A percentile compares a stretch with the other conserved stretches of the same genome.
Evolutionary conservation across 2,329 filamentous ascomycete genomes (phyloP).

Genomic region (Tolypocladium paradoxum): DNA sequence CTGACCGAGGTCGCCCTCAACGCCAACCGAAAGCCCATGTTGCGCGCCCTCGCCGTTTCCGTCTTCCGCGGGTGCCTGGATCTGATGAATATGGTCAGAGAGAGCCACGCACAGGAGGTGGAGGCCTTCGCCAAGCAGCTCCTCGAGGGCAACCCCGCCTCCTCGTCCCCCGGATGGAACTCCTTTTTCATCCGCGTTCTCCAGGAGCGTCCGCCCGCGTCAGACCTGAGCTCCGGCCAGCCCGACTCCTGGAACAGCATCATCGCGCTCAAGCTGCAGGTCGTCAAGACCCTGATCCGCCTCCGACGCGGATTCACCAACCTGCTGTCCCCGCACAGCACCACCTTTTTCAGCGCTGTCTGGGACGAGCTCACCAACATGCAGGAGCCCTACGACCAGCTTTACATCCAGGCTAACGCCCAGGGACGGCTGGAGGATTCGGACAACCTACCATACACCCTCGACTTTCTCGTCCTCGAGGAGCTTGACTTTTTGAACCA

Average conservation of each 20-base stretch:
- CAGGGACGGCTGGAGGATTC: conserved; percentile 84
- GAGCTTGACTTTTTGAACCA: conserved; percentile 92
- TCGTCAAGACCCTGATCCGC: conserved; percentile 88
- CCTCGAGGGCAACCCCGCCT: conserved; percentile 29
- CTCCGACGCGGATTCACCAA: conserved; percentile 75
- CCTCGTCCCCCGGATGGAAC: conserved; percentile 53
- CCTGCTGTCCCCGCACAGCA: conserved; percentile 72
- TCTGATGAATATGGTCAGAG: conserved; percentile 91
- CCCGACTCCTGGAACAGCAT: conserved; percentile 68
- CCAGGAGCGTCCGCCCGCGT: conserved; percentile 63
- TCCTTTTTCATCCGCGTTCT: conserved; percentile 78
- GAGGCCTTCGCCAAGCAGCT: conserved; percentile 84
- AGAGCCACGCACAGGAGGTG: conserved; percentile 78
- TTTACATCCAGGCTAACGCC: conserved; percentile 77
- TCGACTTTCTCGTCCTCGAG: conserved; percentile 88
- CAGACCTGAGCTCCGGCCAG: conserved; percentile 34
- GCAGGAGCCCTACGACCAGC: conserved; percentile 61
- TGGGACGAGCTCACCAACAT: conserved; percentile 79
- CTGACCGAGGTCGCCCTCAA: conserved; percentile 76
- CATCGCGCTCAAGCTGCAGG: conserved; percentile 81
- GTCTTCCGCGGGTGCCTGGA: conserved; percentile 91
- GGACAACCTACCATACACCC: conserved; percentile 83
- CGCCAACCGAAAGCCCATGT: conserved; percentile 58
- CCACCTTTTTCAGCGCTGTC: conserved; percentile 70
- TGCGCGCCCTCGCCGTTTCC: conserved; percentile 77